These are phyloP conservation scores for Rhodofomes roseus DNA, from an alignment of 1,284 basidiomycete species.

Conservation along the genomic window DNA sequence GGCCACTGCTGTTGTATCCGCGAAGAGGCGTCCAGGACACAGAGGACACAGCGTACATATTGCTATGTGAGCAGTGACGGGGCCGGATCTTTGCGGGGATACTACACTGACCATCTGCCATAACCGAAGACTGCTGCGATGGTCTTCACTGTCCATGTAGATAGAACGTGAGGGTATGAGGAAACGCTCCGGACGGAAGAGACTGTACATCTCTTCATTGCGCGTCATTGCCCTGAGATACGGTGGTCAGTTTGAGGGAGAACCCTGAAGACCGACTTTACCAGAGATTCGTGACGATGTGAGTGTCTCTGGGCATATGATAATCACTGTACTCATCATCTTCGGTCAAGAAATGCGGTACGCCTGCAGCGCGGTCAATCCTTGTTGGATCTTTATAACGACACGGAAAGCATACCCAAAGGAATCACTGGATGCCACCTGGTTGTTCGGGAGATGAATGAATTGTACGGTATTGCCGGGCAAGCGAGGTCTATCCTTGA, in stretches of 20 bases:
- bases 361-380: neutral
- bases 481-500: no score
- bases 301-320: neutral
- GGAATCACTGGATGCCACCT: neutral
- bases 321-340: neutral
- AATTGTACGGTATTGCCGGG: no score
- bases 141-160: neutral
- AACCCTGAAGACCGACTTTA: neutral
- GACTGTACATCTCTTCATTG: neutral
- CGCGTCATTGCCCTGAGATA: neutral
- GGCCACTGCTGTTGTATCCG: neutral
- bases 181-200: neutral
- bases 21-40: neutral
- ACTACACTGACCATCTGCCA: neutral
- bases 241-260: neutral
- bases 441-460: neutral
- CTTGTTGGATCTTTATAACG: no score
- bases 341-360: neutral
- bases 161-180: no score
- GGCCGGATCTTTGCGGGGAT: neutral
- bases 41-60: neutral
- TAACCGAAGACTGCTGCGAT: neutral
- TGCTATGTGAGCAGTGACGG: neutral
- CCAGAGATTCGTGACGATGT: neutral
- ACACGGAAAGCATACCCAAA: neutral